phyloP scores from a whole-genome alignment of 192 early-diverging fungal genomes.

The Fimicolochytrium jonesii region DNA sequence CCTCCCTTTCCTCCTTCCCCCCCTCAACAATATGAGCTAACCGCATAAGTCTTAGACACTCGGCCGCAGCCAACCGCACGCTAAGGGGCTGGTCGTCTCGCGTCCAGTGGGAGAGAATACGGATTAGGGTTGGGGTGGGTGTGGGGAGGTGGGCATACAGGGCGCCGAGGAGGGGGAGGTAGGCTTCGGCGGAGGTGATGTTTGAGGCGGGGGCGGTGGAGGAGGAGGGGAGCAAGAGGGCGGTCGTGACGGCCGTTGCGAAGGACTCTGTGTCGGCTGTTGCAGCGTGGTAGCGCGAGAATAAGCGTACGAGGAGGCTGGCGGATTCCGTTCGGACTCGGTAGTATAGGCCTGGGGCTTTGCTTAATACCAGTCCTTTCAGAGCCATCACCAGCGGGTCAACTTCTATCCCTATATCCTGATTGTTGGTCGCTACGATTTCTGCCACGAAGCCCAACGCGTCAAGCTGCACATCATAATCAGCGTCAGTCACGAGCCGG shows the following conservation, averaged over 20 bases:
- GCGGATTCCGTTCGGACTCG: no score
- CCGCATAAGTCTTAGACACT: conserved; percentile 38
- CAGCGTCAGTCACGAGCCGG: conserved; percentile 42
- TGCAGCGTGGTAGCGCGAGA: neutral
- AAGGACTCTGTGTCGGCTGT: neutral
- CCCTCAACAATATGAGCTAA: no score
- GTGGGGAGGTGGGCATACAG: conserved; percentile 43
- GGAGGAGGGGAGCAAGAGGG: conserved; percentile 28
- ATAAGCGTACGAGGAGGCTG: neutral
- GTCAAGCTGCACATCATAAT: conserved; percentile 66
- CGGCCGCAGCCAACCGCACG: conserved; percentile 49
- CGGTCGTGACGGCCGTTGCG: neutral
- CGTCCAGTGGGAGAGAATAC: conserved; percentile 37
- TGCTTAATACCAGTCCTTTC: no score
- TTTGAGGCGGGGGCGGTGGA: conserved; percentile 36
- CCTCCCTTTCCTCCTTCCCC: no score
- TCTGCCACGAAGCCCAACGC: conserved; percentile 38
- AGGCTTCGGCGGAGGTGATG: conserved; percentile 52
- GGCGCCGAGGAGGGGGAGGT: conserved; percentile 57
- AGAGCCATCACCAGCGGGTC: no score
- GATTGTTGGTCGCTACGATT: neutral
- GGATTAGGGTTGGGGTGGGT: conserved; percentile 25
- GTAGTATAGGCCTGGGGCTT: no score
- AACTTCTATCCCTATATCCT: neutral
- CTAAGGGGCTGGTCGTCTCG: conserved; percentile 53